Evolutionary conservation across 306 rosid genomes (phyloP).

Genomic region (Acacia confusa): DNA sequence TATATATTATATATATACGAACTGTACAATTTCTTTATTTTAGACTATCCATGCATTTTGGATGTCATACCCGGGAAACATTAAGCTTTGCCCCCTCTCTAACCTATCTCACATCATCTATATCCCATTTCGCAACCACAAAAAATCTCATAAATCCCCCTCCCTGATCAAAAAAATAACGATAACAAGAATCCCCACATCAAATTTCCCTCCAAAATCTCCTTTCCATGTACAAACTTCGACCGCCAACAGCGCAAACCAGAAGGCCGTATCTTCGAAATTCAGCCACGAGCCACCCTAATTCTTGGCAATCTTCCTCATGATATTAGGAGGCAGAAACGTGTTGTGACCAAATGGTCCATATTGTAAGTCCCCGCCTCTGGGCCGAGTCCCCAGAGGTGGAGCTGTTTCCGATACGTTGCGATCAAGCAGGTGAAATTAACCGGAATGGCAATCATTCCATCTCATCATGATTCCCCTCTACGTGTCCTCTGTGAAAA

Average conservation of each 20-base stretch:
- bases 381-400: constrained; percentile 1
- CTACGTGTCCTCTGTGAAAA: constrained; percentile 84
- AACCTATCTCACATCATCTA: constrained; percentile 50
- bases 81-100: constrained; percentile 44
- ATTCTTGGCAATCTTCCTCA: constrained; percentile 17
- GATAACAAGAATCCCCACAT: constrained; percentile 6
- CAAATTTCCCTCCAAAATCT: constrained; percentile 21
- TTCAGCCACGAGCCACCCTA: constrained; percentile 52
- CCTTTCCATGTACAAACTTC: constrained; percentile 50
- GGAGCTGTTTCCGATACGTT: constrained; percentile 23
- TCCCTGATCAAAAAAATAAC: neutral
- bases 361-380: constrained; percentile 21
- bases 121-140: constrained; percentile 50
- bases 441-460: constrained; percentile 12
- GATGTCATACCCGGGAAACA: constrained; percentile 50
- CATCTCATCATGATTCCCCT: neutral
- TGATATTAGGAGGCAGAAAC: constrained; percentile 15
- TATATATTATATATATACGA: constrained; percentile 24
- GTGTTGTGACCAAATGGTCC: constrained; percentile 1
- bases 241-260: constrained; percentile 25
- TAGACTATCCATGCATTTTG: constrained; percentile 45
- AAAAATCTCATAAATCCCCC: constrained; percentile 43
- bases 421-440: constrained; percentile 10
- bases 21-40: constrained; percentile 71
- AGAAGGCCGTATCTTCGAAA: constrained; percentile 58